Base-by-base conservation (phyloP, 441 rosid species). In the Bruguiera hainesii region DNA sequence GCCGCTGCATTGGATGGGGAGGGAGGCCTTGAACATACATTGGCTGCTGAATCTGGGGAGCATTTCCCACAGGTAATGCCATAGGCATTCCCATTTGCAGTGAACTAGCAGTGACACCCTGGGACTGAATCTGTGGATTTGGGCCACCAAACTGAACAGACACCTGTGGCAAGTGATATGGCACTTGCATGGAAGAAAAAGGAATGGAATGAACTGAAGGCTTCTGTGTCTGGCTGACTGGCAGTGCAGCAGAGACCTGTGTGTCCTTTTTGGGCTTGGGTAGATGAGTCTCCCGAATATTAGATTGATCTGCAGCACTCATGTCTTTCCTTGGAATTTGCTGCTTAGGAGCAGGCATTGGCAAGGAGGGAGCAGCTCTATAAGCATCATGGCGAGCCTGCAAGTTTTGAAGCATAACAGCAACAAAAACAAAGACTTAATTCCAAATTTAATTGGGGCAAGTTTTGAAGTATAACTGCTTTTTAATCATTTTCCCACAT, bases 1-100 rank as follows among this genome's bases (percentile, higher is more conserved):
- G 99, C 71, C 90, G 85, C 80, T 85, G 94, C 84, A 90, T 71
- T 18, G 85, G 84, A 69, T 90, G 99, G 15, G 85, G 71, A 56
- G 85, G 96, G 63, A 90, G 85, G 75, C 98, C 89, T 69, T 79
- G 85, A 78, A 90, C 86, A 83, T 74, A 93, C 76, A 93, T 74
- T 69, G 87, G 89, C 74, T 74, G 97, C 76, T 80, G 97, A 65
- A 90, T 84, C 74, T 87, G 99, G 35, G 89, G 84, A 68, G 87
- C 80, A 82, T 73, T 91, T 58, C 86, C 91, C 82, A 89, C 79
- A 21, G 89, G 76, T 66, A 90, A 79, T 51, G 87, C 78, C 78
- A 92, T 81, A 23, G 83, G 84, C 73, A 96, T 76, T 20, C 93
- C 92, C 87, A 90, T 73, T 76, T 88, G 99, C 77, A 80, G 84